A percentile compares a stretch with the other conserved stretches of the same genome.
phyloP scores from a whole-genome alignment of 176 grass and related monocot genomes.

The Cocos nucifera region DNA sequence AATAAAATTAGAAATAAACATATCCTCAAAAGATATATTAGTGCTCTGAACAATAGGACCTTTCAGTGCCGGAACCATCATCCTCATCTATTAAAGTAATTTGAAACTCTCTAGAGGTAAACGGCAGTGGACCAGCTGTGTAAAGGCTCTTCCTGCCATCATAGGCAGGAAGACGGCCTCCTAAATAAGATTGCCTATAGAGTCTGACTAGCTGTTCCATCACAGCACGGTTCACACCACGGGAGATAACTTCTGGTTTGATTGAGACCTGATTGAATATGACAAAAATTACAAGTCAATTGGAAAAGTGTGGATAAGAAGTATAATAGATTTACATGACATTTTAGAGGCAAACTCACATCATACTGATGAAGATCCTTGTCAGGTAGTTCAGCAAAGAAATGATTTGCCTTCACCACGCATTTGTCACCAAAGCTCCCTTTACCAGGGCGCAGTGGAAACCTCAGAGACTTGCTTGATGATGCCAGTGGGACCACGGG shows the following conservation, averaged over 20 bases:
- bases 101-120: slow-evolving; percentile 62
- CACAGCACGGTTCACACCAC: slow-evolving; percentile 49
- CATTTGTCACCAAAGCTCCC: slow-evolving; percentile 56
- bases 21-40: neutral
- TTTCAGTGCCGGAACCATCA: slow-evolving; percentile 49
- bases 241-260: slow-evolving; percentile 43
- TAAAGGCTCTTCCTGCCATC: slow-evolving; percentile 88
- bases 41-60: slow-evolving; percentile 19
- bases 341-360: slow-evolving; percentile 30
- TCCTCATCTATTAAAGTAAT: slow-evolving; percentile 58
- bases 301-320: neutral
- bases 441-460: slow-evolving; percentile 67
- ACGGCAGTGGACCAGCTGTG: slow-evolving; percentile 73
- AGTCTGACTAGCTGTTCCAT: slow-evolving; percentile 62
- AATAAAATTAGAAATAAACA: neutral
- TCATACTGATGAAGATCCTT: slow-evolving; percentile 95
- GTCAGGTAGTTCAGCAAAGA: slow-evolving; percentile 72
- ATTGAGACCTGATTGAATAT: slow-evolving; percentile 52
- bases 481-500: slow-evolving; percentile 12
- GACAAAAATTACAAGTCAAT: neutral
- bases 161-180: slow-evolving; percentile 79
- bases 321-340: neutral
- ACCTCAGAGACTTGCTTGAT: slow-evolving; percentile 44
- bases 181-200: slow-evolving; percentile 51
- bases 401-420: slow-evolving; percentile 90